Evolutionary conservation across 2,329 filamentous ascomycete species (phyloP), one percentile per base, ranked within the genome.

Genomic region (Fusarium annulatum): DNA sequence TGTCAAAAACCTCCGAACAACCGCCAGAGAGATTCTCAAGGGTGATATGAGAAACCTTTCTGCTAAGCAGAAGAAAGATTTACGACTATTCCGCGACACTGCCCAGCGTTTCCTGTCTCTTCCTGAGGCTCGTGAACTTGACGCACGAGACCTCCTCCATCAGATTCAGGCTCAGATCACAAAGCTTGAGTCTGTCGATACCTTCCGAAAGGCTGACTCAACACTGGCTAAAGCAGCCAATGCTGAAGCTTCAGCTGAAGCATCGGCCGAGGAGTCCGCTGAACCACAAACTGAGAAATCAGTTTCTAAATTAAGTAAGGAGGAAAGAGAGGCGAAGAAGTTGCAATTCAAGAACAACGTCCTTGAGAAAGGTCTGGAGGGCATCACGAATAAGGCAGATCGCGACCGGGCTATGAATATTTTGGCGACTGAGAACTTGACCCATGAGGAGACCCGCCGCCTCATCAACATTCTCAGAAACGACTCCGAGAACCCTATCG

Each of bases 401-500:
- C 80, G 80, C 61, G 74, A 61, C 39, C 71, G 76, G 36, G 82
- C 81, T 26, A 71, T 77, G 53, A 73, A 74, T 34, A 81, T 84
- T 61, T 78, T 84, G 60, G 78, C 78, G 33, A 76, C 78, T 33
- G 76, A 80, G 43, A 73, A 81, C 42, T 76, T 86, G 43, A 79
- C 86, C 7, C 82, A 85, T 23, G 80, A 85, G 3, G 92, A 91
- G 79, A 85, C 88, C 71, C 79, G 82, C 62, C 83, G 86, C 60
- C 86, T 93, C 28, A 84, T 85, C 61, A 70, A 81, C 48, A 85
- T 94, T 28, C 87, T 96, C 52, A 84, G 86, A 61, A 85, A 89
- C 76, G 88, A 93, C 79, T 85, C 87, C 64, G 90, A 94, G 80
- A 97, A 98, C 84, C 92, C 94, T 1, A 84, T 92, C 67, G 94